Conservation (phyloP, 2,329 filamentous ascomycete genomes). For the Sarocladium strictum region DNA sequence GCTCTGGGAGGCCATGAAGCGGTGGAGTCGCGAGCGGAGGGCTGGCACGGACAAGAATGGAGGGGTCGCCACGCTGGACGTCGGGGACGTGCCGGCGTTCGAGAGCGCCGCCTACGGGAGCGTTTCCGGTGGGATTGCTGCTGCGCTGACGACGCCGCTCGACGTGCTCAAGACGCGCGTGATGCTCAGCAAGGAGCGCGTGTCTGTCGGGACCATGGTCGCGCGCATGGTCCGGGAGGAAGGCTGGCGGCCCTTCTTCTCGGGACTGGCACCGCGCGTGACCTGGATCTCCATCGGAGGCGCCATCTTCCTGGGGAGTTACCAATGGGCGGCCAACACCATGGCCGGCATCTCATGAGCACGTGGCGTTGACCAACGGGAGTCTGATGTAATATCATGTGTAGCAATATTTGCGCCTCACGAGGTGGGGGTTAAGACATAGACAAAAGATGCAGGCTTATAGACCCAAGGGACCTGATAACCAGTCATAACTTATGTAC, state of each 20-base stretch:
- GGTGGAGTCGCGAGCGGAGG: conserved; percentile 47
- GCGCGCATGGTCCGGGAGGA: conserved; percentile 57
- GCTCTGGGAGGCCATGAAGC: conserved; percentile 90
- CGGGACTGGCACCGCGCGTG: conserved; percentile 72
- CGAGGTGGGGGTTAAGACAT: not conserved
- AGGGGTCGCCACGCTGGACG: not conserved
- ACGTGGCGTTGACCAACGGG: not conserved
- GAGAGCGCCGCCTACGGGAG: conserved; percentile 86
- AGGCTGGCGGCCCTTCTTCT: conserved; percentile 65
- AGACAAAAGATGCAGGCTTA: not conserved
- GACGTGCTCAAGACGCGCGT: conserved; percentile 96
- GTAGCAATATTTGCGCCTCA: not conserved
- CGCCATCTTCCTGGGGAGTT: conserved; percentile 89
- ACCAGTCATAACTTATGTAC: too few species aligned
- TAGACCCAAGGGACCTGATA: too few species aligned
- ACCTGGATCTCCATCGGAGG: conserved; percentile 95
- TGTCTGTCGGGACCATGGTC: conserved; percentile 54
- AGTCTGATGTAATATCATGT: not conserved
- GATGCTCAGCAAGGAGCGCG: conserved; percentile 75
- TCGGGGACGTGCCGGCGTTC: conserved; percentile 52
- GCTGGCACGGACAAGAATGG: not conserved
- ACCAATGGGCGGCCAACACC: conserved; percentile 80
- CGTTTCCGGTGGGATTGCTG: conserved; percentile 76
- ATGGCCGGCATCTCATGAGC: conserved; percentile 32
- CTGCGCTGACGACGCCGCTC: conserved; percentile 82